Percentiles rank a stretch among this genome's conserved stretches.
Conservation (phyloP, 768 basidiomycete species). For the Rubroboletus pulcherrimus region DNA sequence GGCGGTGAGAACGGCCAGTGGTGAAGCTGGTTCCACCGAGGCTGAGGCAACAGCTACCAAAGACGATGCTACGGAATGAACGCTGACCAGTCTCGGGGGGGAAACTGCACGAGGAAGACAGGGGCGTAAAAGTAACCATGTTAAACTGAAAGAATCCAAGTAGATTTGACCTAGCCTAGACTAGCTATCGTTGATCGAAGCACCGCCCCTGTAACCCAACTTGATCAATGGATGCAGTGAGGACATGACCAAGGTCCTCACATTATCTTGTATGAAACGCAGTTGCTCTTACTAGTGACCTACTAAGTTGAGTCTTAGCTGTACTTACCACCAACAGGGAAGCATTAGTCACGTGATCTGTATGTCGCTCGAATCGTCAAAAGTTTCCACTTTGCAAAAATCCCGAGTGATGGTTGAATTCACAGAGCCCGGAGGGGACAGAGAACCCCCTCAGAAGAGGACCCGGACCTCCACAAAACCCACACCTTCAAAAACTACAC, state of each 20-base stretch:
- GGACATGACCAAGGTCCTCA: neutral
- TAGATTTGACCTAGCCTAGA: neutral
- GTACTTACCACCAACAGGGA: too few species aligned
- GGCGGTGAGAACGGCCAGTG: neutral
- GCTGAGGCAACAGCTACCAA: neutral
- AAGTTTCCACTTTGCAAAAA: neutral
- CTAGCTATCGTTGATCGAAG: neutral
- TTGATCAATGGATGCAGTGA: neutral
- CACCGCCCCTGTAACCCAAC: neutral
- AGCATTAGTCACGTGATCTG: conserved; percentile 11
- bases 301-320: too few species aligned
- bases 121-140: neutral
- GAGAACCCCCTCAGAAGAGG: conserved; percentile 26
- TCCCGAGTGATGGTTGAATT: conserved; percentile 17
- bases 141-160: neutral
- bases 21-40: neutral
- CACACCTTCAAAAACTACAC: neutral
- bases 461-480: conserved; percentile 10
- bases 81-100: neutral
- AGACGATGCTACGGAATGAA: conserved; percentile 3
- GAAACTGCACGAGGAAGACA: neutral
- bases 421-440: conserved; percentile 13
- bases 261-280: neutral
- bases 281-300: neutral
- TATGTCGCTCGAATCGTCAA: neutral